phyloP scores from a whole-genome alignment of 306 rosid species.

The Datisca glomerata region DNA sequence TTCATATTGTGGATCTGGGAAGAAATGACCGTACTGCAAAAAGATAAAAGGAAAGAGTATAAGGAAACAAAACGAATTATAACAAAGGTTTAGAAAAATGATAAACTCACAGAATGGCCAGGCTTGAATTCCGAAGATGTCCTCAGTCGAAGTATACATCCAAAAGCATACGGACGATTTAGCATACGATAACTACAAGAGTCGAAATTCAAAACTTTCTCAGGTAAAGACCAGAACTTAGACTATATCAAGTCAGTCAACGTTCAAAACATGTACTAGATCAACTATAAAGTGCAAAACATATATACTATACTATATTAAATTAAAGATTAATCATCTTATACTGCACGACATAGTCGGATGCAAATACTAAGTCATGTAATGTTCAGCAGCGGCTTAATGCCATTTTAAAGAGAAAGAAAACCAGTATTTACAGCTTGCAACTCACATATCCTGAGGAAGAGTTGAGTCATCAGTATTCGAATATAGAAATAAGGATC shows the following conservation, averaged over 20 bases:
- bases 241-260: too few relatives aligned
- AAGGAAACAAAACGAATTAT: slow-evolving; percentile 10
- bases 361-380: too few relatives aligned
- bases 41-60: slow-evolving; percentile 11
- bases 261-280: too few relatives aligned
- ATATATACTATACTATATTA: too few relatives aligned
- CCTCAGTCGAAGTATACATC: slow-evolving; percentile 76
- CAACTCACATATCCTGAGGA: slow-evolving; percentile 93
- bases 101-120: slow-evolving; percentile 71
- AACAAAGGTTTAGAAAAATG: slow-evolving; percentile 11
- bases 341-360: too few relatives aligned
- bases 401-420: background rate
- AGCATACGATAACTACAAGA: slow-evolving; percentile 82
- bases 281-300: too few relatives aligned
- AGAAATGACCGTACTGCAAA: slow-evolving; percentile 97
- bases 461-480: slow-evolving; percentile 87
- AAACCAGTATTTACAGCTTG: background rate
- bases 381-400: background rate
- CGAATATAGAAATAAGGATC: slow-evolving; percentile 68
- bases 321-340: too few relatives aligned
- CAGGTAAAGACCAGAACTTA: too few relatives aligned
- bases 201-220: slow-evolving; percentile 8
- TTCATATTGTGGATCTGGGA: slow-evolving; percentile 97
- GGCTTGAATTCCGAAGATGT: slow-evolving; percentile 85
- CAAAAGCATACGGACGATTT: slow-evolving; percentile 92